Evolutionary conservation across 176 grass and related monocot species (phyloP).

Genomic region (Elymus sibiricus): DNA sequence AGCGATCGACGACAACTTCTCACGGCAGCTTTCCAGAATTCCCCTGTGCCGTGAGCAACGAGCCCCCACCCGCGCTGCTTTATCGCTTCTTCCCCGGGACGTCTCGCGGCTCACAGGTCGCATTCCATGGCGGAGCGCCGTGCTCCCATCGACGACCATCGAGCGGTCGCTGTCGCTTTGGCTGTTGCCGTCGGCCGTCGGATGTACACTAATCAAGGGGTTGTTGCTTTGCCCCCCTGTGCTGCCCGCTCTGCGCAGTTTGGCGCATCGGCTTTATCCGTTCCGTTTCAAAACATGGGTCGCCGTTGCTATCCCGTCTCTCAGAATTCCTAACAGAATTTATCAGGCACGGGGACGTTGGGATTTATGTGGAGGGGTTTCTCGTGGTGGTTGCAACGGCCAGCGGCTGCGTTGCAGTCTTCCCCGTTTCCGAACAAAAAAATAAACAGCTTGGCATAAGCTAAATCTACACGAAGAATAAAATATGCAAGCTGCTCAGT

Average conservation of each 20-base stretch:
- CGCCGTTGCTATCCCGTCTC: too few relatives aligned
- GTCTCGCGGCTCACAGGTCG: conserved; percentile 22
- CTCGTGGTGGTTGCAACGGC: neutral
- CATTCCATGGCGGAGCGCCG: neutral
- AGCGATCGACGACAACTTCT: neutral
- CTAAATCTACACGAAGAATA: neutral
- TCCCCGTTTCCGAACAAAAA: neutral
- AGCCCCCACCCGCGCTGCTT: neutral
- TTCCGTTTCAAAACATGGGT: neutral
- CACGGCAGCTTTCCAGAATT: neutral
- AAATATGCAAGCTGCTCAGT: too few relatives aligned
- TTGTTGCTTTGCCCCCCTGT: neutral
- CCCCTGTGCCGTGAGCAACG: neutral
- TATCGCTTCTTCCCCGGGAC: neutral
- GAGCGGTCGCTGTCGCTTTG: neutral
- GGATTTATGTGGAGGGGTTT: neutral
- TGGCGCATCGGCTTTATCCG: neutral
- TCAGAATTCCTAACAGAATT: neutral
- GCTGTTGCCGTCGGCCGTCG: neutral
- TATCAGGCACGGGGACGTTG: neutral
- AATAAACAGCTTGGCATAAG: neutral
- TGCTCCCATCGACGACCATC: neutral
- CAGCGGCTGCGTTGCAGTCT: neutral
- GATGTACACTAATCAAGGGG: neutral
- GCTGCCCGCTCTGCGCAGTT: neutral